Percentiles rank a stretch among this genome's conserved stretches.
phyloP scores from a whole-genome alignment of 148 eudicot species.

The Chenopodium suecicum region DNA sequence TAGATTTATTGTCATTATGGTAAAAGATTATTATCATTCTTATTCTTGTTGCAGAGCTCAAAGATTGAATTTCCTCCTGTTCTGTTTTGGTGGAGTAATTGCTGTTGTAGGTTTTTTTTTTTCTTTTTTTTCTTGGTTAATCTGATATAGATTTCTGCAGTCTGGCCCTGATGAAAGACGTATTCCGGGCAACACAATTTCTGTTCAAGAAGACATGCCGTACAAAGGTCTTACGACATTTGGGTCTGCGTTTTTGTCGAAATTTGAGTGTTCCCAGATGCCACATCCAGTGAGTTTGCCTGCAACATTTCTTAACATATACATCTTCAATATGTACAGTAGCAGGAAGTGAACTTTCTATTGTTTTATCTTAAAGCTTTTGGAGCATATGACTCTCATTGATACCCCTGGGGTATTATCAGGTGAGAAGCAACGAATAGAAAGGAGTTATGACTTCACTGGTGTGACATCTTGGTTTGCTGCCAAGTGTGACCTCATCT shows the following conservation, averaged over 20 bases:
- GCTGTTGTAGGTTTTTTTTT: not conserved
- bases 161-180: slow-evolving; percentile 90
- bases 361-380: slow-evolving; percentile 43
- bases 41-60: slow-evolving; percentile 5
- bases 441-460: slow-evolving; percentile 86
- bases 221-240: slow-evolving; percentile 68
- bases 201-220: slow-evolving; percentile 83
- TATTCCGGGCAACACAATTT: slow-evolving; percentile 85
- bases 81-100: slow-evolving; percentile 1
- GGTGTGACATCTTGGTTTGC: slow-evolving; percentile 98
- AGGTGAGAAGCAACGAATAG: slow-evolving; percentile 89
- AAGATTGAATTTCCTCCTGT: slow-evolving; percentile 4
- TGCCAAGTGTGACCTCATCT: slow-evolving; percentile 80
- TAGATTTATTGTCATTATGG: slow-evolving; percentile 87
- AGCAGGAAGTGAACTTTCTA: slow-evolving; percentile 16
- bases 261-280: slow-evolving; percentile 91
- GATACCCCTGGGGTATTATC: slow-evolving; percentile 96
- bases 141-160: slow-evolving; percentile 26
- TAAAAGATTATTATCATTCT: slow-evolving; percentile 24
- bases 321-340: not conserved
- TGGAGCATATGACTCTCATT: slow-evolving; percentile 81
- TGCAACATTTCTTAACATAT: not conserved
- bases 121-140: not conserved
- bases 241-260: slow-evolving; percentile 82
- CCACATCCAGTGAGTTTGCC: slow-evolving; percentile 69